phyloP scores from a whole-genome alignment of 2,329 filamentous ascomycete genomes.

The Aureobasidium mangrovei region DNA sequence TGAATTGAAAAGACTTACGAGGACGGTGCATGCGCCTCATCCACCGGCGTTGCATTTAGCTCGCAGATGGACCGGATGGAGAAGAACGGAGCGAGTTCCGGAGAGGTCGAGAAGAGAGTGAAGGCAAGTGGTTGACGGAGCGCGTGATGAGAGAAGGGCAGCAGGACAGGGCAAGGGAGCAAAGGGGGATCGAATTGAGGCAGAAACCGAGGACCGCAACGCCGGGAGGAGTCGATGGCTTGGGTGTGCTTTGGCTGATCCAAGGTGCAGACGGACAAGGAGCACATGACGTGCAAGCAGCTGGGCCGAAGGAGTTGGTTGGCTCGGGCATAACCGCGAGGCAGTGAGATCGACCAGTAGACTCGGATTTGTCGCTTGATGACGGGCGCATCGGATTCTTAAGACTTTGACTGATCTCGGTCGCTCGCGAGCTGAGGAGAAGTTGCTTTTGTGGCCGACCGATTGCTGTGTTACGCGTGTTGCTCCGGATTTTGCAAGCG shows the following conservation, averaged over 20 bases:
- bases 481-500: neutral
- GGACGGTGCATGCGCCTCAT: conserved; percentile 3
- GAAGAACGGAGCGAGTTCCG: neutral
- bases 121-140: neutral
- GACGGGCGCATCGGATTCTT: conserved; percentile 10
- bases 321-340: conserved; percentile 9
- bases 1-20: conserved; percentile 2
- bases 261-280: neutral
- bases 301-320: neutral
- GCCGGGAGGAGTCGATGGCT: neutral
- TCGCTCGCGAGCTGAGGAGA: neutral
- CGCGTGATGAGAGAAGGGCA: neutral
- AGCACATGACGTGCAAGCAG: conserved; percentile 8
- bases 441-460: neutral
- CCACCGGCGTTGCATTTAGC: neutral
- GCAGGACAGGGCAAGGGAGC: neutral
- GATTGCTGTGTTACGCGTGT: neutral
- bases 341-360: conserved; percentile 3
- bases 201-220: conserved; percentile 1
- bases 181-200: neutral
- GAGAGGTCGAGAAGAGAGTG: neutral
- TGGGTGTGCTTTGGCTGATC: conserved; percentile 1
- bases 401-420: conserved; percentile 8
- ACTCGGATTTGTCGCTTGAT: conserved; percentile 4
- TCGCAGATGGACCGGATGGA: neutral